Base-by-base conservation (phyloP, 2,329 filamentous ascomycete genomes). In the Pseudogymnoascus sp. region DNA sequence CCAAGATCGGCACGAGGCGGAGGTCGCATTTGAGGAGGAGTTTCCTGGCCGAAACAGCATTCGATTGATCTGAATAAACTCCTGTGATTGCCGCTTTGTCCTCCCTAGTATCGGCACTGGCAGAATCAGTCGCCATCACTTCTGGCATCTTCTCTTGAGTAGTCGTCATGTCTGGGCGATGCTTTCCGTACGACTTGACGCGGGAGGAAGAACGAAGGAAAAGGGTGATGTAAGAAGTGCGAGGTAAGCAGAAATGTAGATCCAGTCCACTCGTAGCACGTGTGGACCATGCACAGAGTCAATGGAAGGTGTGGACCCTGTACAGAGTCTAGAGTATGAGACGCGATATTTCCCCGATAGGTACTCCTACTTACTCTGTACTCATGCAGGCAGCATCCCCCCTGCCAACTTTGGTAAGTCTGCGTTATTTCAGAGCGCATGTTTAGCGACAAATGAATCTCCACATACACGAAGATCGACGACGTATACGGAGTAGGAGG, bases 1-100 rank as follows among this genome's bases (percentile, higher is more conserved):
- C 79, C 65, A 86, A 78, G 71, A 84, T 81, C 1, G 83, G 84
- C 47, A 86, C 57, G 7, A 68, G 41, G 17, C 61, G 64, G 11
- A 67, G 21, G 59, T 68, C 66, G 54, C 64, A 58, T 37, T 66
- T 66, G 15, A 33, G 29, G 29, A 54, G 47, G 7, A 54, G 47
- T 35, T 54, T 54, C 29, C 47, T 54, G 80, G 69, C 58, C 77
- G 73, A 50, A 68, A 67, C 64, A 78, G 75, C 10, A 80, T 66
- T 3, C 77, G 76, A 59, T 76, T 72, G 11, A 79, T 54, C 29
- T 9, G 29, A 54, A 54, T 54, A 26, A 54, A 33, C 47, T 54
- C 47, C 35, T 15, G 47, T n/a, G 47, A 33, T 54, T 17, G 9
- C 29, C 13, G n/a, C 5, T n/a, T 54, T 54, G 15, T 11, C 11